Evolutionary conservation across 257 asterid genomes (phyloP).

Genomic region (Plantago ovata): DNA sequence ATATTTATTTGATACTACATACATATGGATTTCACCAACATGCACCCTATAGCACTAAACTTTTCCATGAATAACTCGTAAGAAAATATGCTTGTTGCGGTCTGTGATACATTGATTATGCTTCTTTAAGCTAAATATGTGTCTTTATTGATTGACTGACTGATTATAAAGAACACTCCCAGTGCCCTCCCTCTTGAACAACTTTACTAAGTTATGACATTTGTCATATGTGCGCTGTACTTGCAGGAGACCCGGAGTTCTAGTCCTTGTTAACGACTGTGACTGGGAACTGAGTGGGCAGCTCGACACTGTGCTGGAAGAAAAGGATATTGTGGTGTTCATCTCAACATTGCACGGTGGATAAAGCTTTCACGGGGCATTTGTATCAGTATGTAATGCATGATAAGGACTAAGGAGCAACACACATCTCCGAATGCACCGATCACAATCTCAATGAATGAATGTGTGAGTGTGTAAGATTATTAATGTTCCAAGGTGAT

Average conservation of each 20-base stretch:
- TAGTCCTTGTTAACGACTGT: slow-evolving; percentile 78
- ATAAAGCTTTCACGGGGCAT: slow-evolving; percentile 18
- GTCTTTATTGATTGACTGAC: too few species aligned
- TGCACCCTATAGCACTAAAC: too few species aligned
- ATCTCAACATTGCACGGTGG: slow-evolving; percentile 96
- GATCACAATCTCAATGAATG: slow-evolving; percentile 1
- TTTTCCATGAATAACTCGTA: too few species aligned
- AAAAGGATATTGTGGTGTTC: slow-evolving; percentile 74
- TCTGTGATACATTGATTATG: too few species aligned
- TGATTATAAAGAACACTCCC: too few species aligned
- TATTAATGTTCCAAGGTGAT: neutral
- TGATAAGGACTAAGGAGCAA: neutral
- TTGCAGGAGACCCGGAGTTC: slow-evolving; percentile 90
- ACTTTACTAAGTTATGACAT: neutral
- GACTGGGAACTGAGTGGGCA: slow-evolving; percentile 96
- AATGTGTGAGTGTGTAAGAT: neutral
- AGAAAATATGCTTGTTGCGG: too few species aligned
- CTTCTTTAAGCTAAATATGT: too few species aligned
- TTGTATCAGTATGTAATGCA: neutral
- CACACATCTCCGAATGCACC: neutral
- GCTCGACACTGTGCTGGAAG: slow-evolving; percentile 75
- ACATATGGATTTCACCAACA: too few species aligned
- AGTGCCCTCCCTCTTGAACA: neutral
- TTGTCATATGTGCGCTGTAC: slow-evolving; percentile 9
- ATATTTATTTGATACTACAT: too few species aligned